These are phyloP conservation scores for Paramecium octaurelia DNA, from an alignment of 73 alveolate genomes.

Conservation along the genomic window DNA sequence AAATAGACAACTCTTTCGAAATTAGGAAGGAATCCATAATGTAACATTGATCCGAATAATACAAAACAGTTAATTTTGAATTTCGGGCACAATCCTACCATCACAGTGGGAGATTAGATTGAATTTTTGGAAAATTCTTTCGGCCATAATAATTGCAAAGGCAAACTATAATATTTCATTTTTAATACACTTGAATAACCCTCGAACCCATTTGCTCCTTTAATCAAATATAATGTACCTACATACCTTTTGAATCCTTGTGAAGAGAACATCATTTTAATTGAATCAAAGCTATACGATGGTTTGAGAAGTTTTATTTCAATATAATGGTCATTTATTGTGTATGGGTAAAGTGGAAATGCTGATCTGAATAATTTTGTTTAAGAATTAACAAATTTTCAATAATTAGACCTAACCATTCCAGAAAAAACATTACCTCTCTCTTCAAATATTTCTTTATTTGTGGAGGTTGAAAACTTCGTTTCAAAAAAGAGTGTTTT, in stretches of 20 bases:
- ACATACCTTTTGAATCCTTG: background rate
- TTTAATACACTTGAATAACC: background rate
- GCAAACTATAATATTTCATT: background rate
- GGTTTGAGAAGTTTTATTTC: background rate
- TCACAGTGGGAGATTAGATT: background rate
- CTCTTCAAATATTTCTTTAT: background rate
- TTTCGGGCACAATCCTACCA: background rate
- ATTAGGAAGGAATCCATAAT: background rate
- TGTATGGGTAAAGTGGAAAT: background rate
- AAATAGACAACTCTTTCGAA: background rate
- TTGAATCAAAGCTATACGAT: background rate
- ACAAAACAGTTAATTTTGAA: too few species aligned
- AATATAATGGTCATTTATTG: background rate
- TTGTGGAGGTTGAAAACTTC: too few species aligned
- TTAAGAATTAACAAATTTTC: background rate
- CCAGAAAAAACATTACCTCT: background rate
- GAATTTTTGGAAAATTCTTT: background rate
- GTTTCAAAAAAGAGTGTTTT: too few species aligned
- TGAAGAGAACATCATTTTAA: background rate
- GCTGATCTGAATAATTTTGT: background rate
- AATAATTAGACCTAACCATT: background rate
- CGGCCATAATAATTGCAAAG: background rate
- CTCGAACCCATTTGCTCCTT: background rate
- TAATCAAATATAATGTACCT: background rate
- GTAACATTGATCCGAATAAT: background rate